These are phyloP conservation scores for Fusarium papillatum DNA, from an alignment of 2,329 filamentous ascomycete genomes.

Conservation along the genomic window DNA sequence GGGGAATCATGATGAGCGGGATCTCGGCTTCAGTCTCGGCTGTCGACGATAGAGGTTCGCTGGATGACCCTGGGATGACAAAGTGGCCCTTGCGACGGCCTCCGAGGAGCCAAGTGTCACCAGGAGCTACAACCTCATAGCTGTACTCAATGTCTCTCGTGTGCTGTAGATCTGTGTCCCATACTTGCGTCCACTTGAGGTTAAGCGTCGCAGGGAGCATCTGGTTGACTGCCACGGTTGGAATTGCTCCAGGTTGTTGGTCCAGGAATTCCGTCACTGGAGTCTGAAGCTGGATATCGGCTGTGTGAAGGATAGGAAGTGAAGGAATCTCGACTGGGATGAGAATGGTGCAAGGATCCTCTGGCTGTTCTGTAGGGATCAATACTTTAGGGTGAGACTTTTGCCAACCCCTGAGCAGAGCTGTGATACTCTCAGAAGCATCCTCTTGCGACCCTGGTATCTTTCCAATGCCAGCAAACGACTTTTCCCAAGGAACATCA, in stretches of 20 bases:
- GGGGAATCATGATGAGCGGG: conserved; percentile 82
- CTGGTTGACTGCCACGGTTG: conserved; percentile 72
- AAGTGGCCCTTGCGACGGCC: conserved; percentile 87
- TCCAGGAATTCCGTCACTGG: conserved; percentile 48
- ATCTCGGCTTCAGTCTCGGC: conserved; percentile 70
- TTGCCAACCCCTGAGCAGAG: conserved; percentile 51
- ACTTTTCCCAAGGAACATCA: conserved; percentile 60
- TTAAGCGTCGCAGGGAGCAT: conserved; percentile 73
- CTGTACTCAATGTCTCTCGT: conserved; percentile 77
- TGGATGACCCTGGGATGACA: conserved; percentile 62
- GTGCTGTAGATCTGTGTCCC: conserved; percentile 64
- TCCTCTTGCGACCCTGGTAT: conserved; percentile 51
- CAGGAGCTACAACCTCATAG: conserved; percentile 83
- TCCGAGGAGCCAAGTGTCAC: conserved; percentile 87
- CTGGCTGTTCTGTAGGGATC: conserved; percentile 37
- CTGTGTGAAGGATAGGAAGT: conserved; percentile 86
- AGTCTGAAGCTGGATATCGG: conserved; percentile 71
- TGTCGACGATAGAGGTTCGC: conserved; percentile 58
- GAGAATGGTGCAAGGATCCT: conserved; percentile 74
- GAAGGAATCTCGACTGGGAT: conserved; percentile 94
- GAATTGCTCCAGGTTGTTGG: conserved; percentile 50
- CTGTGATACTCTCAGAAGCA: conserved; percentile 41
- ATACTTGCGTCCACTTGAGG: conserved; percentile 73
- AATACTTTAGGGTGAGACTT: conserved; percentile 43
- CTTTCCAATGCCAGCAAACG: conserved; percentile 64